Evolutionary conservation across 345 rosid genomes (phyloP).

Genomic region (Abelmoschus esculentus): DNA sequence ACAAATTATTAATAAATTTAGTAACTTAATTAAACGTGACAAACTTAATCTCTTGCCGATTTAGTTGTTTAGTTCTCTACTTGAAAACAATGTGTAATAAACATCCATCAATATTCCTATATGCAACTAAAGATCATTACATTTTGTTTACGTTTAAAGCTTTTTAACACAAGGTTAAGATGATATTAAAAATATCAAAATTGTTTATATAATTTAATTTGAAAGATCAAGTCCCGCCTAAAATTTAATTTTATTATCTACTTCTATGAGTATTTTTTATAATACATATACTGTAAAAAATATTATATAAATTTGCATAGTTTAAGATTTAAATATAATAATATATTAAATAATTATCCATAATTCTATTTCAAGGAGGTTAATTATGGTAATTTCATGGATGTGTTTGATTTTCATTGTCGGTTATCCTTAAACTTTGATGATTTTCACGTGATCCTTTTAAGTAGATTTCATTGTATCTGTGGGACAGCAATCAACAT

Average conservation of each 20-base stretch:
- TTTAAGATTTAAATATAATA: too few species aligned
- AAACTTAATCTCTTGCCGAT: background rate
- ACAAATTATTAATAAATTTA: background rate
- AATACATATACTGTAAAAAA: too few species aligned
- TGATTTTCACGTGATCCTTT: background rate
- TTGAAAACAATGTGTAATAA: background rate
- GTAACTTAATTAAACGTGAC: background rate
- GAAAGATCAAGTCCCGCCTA: too few species aligned
- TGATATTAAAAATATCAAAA: too few species aligned
- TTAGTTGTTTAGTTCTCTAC: background rate
- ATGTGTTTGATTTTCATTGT: conserved; percentile 1
- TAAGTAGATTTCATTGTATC: background rate
- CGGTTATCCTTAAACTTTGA: background rate
- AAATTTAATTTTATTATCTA: too few species aligned
- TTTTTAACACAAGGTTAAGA: background rate
- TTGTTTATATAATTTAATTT: too few species aligned
- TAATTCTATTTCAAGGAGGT: background rate
- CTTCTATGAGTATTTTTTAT: too few species aligned
- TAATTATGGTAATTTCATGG: background rate
- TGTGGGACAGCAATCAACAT: background rate
- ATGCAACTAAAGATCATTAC: background rate
- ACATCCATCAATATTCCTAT: background rate
- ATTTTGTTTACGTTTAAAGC: background rate
- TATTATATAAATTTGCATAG: too few species aligned
- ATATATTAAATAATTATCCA: too few species aligned